Evolutionary conservation across 768 basidiomycete genomes (phyloP), one percentile per base, ranked within the genome.

Genomic region (Tricholoma saponaceum): DNA sequence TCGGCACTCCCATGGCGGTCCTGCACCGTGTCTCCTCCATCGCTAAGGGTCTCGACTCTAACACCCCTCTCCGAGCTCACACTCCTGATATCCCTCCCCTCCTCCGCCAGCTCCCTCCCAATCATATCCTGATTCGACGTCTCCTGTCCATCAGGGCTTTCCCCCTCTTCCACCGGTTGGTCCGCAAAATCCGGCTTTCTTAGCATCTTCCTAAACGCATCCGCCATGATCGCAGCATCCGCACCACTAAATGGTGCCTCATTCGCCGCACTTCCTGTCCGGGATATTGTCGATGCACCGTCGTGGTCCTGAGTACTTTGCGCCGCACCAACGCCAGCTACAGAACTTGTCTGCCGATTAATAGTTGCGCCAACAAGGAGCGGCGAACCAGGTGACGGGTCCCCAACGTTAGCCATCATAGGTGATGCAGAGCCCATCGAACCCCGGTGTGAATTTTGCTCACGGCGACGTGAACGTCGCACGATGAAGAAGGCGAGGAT

Each of bases 221-320:
- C 87, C 39, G 93, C 92, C 85, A 95, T 91, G 68, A 94, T 90
- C 37, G 90, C 91, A 54, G 94, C 94, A 71, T 96, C 93, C 20
- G 89, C 86, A 18, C 84, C 86, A 46, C 86, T 87, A 72, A 95
- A 88, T 9, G 85, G 87, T 10, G 83, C 89, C 43, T 83, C 76
- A 54, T 86, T 85, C 54, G 84, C 83, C 49, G 79, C 76, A 39
- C 83, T 84, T 37, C 81, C 81, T 8, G 80, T 70, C 50, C 82
- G 78, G 28, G 87, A 89, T 49, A 85, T 83, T 6, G 84, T 85
- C 49, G 90, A 92, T 50, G 84, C 88, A 14, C 85, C 90, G 66
- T 92, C 90, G 58, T 83, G 83, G n/a, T 79, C 75, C 14, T 81
- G 78, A 50, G 79, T 69, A 58, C 75, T 76, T 7, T 72, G 75